Evolutionary conservation across 2,329 filamentous ascomycete species (phyloP).

Genomic region (Trichoderma brevicompactum): DNA sequence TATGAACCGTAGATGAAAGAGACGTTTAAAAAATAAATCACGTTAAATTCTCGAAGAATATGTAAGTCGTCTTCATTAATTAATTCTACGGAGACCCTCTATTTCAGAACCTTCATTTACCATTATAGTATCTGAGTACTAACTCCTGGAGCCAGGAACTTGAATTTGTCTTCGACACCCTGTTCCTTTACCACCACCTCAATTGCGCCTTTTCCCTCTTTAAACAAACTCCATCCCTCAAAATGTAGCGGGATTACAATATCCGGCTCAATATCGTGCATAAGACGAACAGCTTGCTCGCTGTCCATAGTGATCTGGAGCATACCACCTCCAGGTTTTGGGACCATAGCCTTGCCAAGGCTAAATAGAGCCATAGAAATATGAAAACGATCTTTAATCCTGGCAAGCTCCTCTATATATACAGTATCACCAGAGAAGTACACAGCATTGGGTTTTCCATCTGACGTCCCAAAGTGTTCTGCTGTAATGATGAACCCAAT

Average conservation of each 20-base stretch:
- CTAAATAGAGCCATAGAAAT: constrained; percentile 48
- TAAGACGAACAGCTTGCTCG: constrained; percentile 45
- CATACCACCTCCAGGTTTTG: constrained; percentile 32
- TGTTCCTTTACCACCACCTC: constrained; percentile 40
- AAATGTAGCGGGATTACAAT: constrained; percentile 53
- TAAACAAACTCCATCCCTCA: constrained; percentile 52
- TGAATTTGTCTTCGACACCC: constrained; percentile 39
- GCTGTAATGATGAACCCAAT: constrained; percentile 50
- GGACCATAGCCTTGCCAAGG: constrained; percentile 43
- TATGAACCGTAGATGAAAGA: neutral
- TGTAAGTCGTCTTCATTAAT: neutral
- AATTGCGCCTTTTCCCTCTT: constrained; percentile 42
- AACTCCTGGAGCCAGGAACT: neutral
- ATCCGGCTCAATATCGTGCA: constrained; percentile 47
- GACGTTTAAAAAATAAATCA: neutral
- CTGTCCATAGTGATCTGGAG: constrained; percentile 53
- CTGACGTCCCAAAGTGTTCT: constrained; percentile 43
- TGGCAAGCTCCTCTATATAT: constrained; percentile 47
- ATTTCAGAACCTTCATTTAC: neutral
- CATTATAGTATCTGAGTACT: neutral
- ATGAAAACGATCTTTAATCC: constrained; percentile 44
- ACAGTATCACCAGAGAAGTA: constrained; percentile 56
- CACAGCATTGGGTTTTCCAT: constrained; percentile 50
- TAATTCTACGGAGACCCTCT: neutral
- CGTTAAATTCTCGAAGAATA: neutral